Evolutionary conservation across 805 yeast genomes (phyloP).

Genomic region (Saccharomycopsis babjevae): DNA sequence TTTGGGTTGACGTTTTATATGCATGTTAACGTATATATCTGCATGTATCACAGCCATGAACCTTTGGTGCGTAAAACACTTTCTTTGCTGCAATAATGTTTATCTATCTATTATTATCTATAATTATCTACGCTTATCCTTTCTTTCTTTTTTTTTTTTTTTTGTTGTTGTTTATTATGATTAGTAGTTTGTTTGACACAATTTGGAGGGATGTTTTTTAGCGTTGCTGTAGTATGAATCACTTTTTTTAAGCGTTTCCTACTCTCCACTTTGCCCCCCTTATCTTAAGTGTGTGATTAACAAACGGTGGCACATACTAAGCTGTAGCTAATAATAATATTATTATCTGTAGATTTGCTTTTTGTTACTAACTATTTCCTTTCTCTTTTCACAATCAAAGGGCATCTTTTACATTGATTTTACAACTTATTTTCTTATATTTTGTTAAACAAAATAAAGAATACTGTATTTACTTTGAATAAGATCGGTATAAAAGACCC

Average conservation of each 20-base stretch:
- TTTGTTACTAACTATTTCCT: neutral
- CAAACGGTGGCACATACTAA: neutral
- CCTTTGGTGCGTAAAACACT: neutral
- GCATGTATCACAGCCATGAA: neutral
- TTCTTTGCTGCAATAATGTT: too few species aligned
- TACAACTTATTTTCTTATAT: neutral
- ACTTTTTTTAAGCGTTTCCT: neutral
- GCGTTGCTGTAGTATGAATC: neutral
- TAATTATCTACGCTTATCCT: neutral
- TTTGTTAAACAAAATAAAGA: too few species aligned
- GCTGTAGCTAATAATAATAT: neutral
- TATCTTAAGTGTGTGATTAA: neutral
- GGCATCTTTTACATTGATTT: neutral
- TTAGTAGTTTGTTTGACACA: neutral
- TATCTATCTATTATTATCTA: neutral
- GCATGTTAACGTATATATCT: neutral
- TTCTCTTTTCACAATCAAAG: neutral
- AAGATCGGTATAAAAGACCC: too few species aligned
- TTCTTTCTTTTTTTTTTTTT: neutral
- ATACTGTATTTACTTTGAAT: too few species aligned
- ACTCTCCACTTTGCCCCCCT: neutral
- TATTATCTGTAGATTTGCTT: neutral
- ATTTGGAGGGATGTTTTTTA: neutral
- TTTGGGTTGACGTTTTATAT: neutral
- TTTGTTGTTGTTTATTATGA: neutral